phyloP scores from a whole-genome alignment of 2,329 filamentous ascomycete genomes.

The Lasiodiplodia sp. region DNA sequence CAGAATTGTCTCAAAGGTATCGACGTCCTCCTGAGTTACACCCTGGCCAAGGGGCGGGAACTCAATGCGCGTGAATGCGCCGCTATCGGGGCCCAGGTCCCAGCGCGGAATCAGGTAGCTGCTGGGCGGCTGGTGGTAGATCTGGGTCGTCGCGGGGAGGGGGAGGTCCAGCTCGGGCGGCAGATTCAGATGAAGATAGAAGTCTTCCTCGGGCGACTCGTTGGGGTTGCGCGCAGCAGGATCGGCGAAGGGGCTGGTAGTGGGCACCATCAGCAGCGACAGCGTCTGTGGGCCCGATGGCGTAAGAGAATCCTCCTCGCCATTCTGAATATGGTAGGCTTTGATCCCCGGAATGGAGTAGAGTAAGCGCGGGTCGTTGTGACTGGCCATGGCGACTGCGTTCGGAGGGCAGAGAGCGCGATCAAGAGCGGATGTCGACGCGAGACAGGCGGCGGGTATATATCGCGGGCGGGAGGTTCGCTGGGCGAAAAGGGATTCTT shows the following conservation, averaged over 20 bases:
- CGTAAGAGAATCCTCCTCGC: slow-evolving; percentile 82
- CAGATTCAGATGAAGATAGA: slow-evolving; percentile 94
- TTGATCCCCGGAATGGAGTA: slow-evolving; percentile 79
- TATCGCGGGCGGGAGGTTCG: slow-evolving; percentile 7
- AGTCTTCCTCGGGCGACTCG: slow-evolving; percentile 72
- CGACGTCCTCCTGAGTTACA: slow-evolving; percentile 86
- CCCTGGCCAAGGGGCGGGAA: slow-evolving; percentile 79
- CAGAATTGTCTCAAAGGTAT: slow-evolving; percentile 96
- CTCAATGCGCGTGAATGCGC: slow-evolving; percentile 91
- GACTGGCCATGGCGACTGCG: slow-evolving; percentile 53
- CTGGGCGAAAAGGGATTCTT: slow-evolving; percentile 9
- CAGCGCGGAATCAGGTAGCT: slow-evolving; percentile 96
- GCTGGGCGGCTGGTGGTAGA: slow-evolving; percentile 91
- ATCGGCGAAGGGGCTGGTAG: slow-evolving; percentile 72
- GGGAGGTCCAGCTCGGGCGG: slow-evolving; percentile 94
- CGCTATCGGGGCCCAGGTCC: slow-evolving; percentile 87
- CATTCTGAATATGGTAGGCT: slow-evolving; percentile 90
- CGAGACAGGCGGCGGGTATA: not conserved
- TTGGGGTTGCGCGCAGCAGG: slow-evolving; percentile 65
- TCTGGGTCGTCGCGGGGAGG: slow-evolving; percentile 92
- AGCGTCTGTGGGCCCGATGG: slow-evolving; percentile 88
- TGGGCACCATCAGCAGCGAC: slow-evolving; percentile 94
- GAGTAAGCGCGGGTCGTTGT: slow-evolving; percentile 63
- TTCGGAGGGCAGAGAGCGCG: slow-evolving; percentile 8
- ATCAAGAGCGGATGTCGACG: not conserved